Evolutionary conservation across 2,329 filamentous ascomycete species (phyloP), one percentile per base, ranked within the genome.

Genomic region (Xylariales sp.): DNA sequence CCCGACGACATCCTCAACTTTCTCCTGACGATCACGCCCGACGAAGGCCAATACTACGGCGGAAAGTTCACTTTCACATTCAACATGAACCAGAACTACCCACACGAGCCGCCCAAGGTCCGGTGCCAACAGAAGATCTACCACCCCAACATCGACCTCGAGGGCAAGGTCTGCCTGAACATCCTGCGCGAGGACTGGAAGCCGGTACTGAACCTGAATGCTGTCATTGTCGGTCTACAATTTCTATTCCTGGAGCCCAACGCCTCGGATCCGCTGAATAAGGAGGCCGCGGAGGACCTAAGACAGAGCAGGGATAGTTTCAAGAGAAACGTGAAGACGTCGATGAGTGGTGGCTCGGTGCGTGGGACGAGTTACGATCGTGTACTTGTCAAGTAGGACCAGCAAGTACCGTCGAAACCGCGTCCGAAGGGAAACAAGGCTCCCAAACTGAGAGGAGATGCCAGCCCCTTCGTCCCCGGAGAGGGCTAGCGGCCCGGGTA

Each of bases 131-230:
- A 98, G 68, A 97, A 95, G 74, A 97, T 98, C 56, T 98, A 98
- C 70, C 93, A 98, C 63, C 93, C 93, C 5, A 98, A 98, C 66
- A 98, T 98, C 61, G 93, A 98, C 59, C 76, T 95, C 29, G 88
- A 97, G 62, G 93, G 93, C 54, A 98, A 98, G 61, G 90, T 98
- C 48, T 98, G 93, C 71, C 69, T 98, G 58, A 98, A 98, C 64
- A 98, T 98, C 56, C 67, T 98, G 58, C 76, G 93, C 47, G 93
- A 98, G 69, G 93, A 98, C 70, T 98, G 93, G 93, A 98, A 97
- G 73, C 93, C 93, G 0, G 93, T 98, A 32, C 70, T 98, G 60
- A 97, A 97, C 63, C 66, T 98, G 61, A 96, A 97, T 60, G 90
- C 93, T 12, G 89, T 97, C 29, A 93, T 98, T 52, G 89, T 97